phyloP scores from a whole-genome alignment of 768 basidiomycete genomes.

The Pleurotus eryngii region DNA sequence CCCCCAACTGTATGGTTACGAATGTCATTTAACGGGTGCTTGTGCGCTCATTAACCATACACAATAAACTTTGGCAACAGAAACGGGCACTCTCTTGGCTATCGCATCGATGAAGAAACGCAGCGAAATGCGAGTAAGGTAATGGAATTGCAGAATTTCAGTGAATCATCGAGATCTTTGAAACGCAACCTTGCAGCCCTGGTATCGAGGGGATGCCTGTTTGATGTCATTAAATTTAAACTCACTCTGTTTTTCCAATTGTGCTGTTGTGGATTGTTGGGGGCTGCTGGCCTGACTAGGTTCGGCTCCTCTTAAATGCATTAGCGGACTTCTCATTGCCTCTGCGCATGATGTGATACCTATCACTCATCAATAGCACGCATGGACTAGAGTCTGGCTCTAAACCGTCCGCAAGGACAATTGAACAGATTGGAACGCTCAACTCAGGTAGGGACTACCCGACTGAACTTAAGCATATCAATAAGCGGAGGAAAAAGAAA shows the following conservation, averaged over 20 bases:
- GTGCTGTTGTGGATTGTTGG: constrained; percentile 36
- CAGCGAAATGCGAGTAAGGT: constrained; percentile 79
- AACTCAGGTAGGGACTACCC: constrained; percentile 83
- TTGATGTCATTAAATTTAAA: constrained; percentile 64
- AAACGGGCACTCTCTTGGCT: constrained; percentile 81
- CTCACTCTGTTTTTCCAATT: constrained; percentile 21
- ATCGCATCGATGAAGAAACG: constrained; percentile 79
- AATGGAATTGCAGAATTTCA: constrained; percentile 82
- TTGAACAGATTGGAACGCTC: constrained; percentile 57
- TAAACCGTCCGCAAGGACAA: constrained; percentile 1
- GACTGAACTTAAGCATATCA: constrained; percentile 88
- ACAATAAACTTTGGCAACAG: constrained; percentile 51
- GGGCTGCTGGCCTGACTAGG: constrained; percentile 29
- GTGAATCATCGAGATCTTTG: constrained; percentile 84
- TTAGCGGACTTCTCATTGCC: constrained; percentile 32
- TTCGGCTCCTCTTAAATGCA: constrained; percentile 44
- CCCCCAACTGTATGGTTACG: constrained; percentile 19
- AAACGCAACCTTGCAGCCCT: constrained; percentile 77
- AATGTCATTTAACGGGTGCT: constrained; percentile 23
- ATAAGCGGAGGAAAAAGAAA: constrained; percentile 89
- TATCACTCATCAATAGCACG: constrained; percentile 34
- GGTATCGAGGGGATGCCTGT: constrained; percentile 74
- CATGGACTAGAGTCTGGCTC: constrained; percentile 10
- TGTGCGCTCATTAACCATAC: constrained; percentile 22
- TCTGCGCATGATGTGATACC: constrained; percentile 48